A percentile compares a stretch with the other conserved stretches of the same genome.
Evolutionary conservation across 257 asterid genomes (phyloP).

Genomic region (Jaltomata sinuosa): DNA sequence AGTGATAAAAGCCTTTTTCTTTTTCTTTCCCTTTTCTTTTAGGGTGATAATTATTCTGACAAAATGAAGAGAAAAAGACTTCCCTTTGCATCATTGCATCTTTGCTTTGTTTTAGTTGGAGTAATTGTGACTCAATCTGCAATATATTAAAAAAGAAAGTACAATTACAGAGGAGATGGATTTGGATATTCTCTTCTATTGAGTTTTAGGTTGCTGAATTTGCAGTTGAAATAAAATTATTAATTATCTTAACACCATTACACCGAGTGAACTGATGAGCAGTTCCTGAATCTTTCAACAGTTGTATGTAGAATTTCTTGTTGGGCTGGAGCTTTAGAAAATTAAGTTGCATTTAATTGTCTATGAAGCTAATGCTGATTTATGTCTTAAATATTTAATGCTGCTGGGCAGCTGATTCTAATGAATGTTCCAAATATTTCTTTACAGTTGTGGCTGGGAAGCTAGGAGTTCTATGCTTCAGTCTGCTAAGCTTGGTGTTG

Average conservation of each 20-base stretch:
- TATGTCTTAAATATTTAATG: background rate
- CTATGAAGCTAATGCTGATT: background rate
- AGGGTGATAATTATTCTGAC: background rate
- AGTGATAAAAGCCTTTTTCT: background rate
- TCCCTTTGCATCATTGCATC: background rate
- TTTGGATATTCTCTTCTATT: background rate
- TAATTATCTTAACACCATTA: background rate
- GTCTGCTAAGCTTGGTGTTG: slow-evolving; percentile 21
- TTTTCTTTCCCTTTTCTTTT: background rate
- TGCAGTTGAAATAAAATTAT: background rate
- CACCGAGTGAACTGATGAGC: background rate
- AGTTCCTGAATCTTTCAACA: background rate
- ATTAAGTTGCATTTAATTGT: background rate
- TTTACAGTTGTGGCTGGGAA: slow-evolving; percentile 86
- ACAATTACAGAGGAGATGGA: background rate
- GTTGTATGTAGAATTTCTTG: background rate
- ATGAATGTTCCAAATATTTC: slow-evolving; percentile 13
- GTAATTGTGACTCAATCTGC: background rate
- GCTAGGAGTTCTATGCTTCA: slow-evolving; percentile 53
- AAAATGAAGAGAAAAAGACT: background rate
- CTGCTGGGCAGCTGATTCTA: background rate
- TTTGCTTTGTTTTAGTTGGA: background rate
- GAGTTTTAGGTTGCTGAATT: background rate
- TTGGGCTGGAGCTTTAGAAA: background rate
- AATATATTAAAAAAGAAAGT: background rate